A percentile compares a stretch with the other conserved stretches of the same genome.
These are phyloP conservation scores for Paracorniculantispora psalliotae DNA, from an alignment of 2,329 filamentous ascomycete genomes.

Conservation along the genomic window DNA sequence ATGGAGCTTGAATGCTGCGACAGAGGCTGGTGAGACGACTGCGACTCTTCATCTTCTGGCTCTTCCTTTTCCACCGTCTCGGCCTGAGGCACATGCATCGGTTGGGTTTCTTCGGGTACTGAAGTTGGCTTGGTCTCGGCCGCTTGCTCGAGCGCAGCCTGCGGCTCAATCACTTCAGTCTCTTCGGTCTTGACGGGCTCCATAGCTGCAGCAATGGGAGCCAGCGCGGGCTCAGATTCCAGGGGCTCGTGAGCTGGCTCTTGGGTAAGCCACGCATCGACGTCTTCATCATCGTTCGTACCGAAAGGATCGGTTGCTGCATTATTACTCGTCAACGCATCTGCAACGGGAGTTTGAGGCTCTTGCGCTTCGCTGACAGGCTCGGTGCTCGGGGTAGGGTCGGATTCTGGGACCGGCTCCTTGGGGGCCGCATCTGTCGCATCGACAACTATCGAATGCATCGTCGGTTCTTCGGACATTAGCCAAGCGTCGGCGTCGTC, in stretches of 20 bases:
- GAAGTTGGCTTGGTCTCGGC: background rate
- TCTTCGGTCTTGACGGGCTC: background rate
- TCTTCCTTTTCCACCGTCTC: background rate
- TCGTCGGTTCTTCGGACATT: background rate
- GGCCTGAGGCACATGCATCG: background rate
- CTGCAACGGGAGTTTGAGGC: background rate
- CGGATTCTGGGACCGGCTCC: background rate
- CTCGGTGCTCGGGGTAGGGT: background rate
- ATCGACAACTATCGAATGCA: background rate
- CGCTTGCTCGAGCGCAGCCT: background rate
- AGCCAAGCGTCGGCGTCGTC: constrained; percentile 22
- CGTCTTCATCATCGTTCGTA: background rate
- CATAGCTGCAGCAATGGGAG: background rate
- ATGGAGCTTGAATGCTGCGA: constrained; percentile 55
- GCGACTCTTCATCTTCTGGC: background rate
- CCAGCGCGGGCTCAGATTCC: background rate
- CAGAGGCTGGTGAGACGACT: background rate
- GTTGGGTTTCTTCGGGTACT: background rate
- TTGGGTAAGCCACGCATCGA: constrained; percentile 3
- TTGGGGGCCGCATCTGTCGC: background rate
- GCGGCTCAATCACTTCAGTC: background rate
- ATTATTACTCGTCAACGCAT: background rate
- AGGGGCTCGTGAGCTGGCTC: background rate
- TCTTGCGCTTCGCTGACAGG: background rate
- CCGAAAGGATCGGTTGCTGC: background rate